Evolutionary conservation across 2,329 filamentous ascomycete species (phyloP), one percentile per base, ranked within the genome.

Genomic region (Westerdykella sp.): DNA sequence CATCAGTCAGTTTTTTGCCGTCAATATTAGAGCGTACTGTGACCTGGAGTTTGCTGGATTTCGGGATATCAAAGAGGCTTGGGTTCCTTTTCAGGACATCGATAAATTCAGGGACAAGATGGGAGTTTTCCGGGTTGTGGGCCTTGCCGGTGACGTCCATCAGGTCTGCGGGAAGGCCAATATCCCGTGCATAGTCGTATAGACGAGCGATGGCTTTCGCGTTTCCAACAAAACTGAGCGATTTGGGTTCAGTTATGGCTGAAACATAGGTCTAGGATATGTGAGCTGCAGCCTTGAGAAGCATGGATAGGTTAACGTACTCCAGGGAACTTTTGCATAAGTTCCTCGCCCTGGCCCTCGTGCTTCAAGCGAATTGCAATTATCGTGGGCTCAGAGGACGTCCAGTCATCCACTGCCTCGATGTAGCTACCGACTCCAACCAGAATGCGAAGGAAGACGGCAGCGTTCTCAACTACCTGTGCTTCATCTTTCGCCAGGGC

Each of bases 211-310:
- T 47, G n/a, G 42, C 38, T 4, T 28, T 34, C 3, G 46, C 46
- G 6, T 49, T 39, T 10, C 51, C 51, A 11, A 57, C 54, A 13
- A 56, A 47, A 41, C 55, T 57, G 31, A 57, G 43, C 7, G 50
- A 53, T 44, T 47, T 55, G 14, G 54, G 53, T 18, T 56, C 55
- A 12, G 53, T 56, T 18, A 56, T 41, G 2, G 55, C 55, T 2
- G 55, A 57, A 39, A 56, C 43, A 34, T 57, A 55, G 15, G 49
- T 23, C 49, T 51, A 18, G n/a, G 36, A 10, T 36, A 12, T 23
- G n/a, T 32, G 18, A 15, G 32, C 11, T 4, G 21, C 10, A 28
- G n/a, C 13, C 10, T 22, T 15, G 25, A 7, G 31, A 39, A 18
- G 9, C 13, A 37, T 5, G 11, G 9, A 28, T 12, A 7, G 12